Conservation (phyloP, 2,329 filamentous ascomycete species). For the Fusarium proliferatum region DNA sequence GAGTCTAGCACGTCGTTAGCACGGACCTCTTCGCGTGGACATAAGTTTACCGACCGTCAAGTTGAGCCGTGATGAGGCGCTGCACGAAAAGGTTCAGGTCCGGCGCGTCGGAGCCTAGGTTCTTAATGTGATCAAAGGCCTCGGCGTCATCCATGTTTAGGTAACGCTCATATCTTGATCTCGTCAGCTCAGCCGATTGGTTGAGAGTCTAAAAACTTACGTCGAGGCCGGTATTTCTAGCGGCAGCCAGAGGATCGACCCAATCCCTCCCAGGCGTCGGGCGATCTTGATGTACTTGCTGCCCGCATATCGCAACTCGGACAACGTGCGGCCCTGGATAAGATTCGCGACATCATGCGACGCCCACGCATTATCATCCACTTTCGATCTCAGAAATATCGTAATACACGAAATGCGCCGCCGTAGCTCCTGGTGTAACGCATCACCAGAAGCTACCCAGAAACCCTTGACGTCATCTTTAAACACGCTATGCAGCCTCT, state of each 20-base stretch:
- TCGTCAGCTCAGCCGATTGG: not conserved
- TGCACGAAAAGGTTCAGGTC: slow-evolving; percentile 39
- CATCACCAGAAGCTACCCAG: slow-evolving; percentile 34
- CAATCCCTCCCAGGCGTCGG: slow-evolving; percentile 44
- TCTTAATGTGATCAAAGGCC: slow-evolving; percentile 44
- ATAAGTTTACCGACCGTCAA: slow-evolving; percentile 11
- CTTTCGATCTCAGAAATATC: slow-evolving; percentile 46
- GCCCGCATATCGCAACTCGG: slow-evolving; percentile 47
- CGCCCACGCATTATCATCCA: slow-evolving; percentile 37
- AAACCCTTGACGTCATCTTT: slow-evolving; percentile 37
- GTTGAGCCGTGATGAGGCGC: slow-evolving; percentile 36
- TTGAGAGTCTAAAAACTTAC: slow-evolving; percentile 31
- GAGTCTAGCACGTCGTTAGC: not conserved
- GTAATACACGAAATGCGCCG: slow-evolving; percentile 46
- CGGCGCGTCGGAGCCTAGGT: slow-evolving; percentile 25
- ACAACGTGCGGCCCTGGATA: slow-evolving; percentile 36
- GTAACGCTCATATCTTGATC: slow-evolving; percentile 47
- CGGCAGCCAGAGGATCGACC: slow-evolving; percentile 49
- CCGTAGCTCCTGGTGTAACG: slow-evolving; percentile 41
- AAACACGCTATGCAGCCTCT: slow-evolving; percentile 24
- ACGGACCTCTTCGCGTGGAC: rapidly evolving
- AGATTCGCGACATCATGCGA: slow-evolving; percentile 36
- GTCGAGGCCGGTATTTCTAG: slow-evolving; percentile 48
- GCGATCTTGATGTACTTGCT: slow-evolving; percentile 52
- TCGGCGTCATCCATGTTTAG: slow-evolving; percentile 49